Base-by-base conservation (phyloP, 345 rosid genomes). In the Angophora floribunda region DNA sequence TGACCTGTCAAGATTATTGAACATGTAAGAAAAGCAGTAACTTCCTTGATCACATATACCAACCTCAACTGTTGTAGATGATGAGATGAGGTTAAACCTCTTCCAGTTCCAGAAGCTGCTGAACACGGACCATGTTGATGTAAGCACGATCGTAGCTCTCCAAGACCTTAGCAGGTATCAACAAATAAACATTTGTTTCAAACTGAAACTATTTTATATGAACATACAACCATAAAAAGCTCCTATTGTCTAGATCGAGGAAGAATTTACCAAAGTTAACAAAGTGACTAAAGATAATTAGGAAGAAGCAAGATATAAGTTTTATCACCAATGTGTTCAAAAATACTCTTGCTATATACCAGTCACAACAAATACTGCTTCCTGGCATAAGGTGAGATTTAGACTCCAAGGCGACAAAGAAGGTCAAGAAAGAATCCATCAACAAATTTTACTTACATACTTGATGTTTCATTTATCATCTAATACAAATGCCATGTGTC, bases 121-220 rank as follows among this genome's bases (percentile, higher is more conserved):
- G 99, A 91, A 98, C 99, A 87, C 99, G 98, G 90, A 98, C 98
- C 99, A 98, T 97, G 91, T 98, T 97, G 92, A 86, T 94, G 88
- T 98, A 98, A 52, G 99, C 99, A 91, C 99, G 98, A 87, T 98
- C 99, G 89, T 98, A 98, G 93, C 99, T 98, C 92, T 97, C 99
- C 91, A 98, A 91, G 92, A 98, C 99, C 99, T 98, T 87, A 86
- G 90, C 86, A 95, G 86, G 45, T 30, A 86, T 47, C 13, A 3
- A 53, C 21, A 45, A 32, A 28, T 50, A 24, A 85, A 28, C 36
- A 75, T 36, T 36, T 75, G 26, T 36, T 9, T 75, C 49, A 36
- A 52, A 85, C 41, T 51, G 86, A 85, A 85, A 52, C 55, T 26
- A 49, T 28, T 55, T n/a, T 30, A 16, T 52, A 85, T 85, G 47